These are phyloP conservation scores for Sporisorium exsertum DNA, from an alignment of 1,284 basidiomycete species.

Conservation along the genomic window DNA sequence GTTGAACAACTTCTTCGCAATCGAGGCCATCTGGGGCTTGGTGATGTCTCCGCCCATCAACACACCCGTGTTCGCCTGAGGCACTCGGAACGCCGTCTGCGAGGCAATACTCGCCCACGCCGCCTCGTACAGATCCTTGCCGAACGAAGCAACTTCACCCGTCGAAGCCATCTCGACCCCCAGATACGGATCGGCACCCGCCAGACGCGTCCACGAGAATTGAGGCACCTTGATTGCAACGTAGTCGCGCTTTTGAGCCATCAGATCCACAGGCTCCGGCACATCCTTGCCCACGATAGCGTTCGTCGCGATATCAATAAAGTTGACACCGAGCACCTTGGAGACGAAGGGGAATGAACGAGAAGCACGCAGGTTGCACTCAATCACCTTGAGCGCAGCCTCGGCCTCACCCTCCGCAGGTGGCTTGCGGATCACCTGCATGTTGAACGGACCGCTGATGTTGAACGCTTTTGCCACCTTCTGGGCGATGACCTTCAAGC, in stretches of 20 bases:
- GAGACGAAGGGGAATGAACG: constrained; percentile 99
- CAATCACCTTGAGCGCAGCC: constrained; percentile 92
- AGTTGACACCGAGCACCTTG: constrained; percentile 96
- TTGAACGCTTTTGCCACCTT: constrained; percentile 95
- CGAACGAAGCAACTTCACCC: constrained; percentile 98
- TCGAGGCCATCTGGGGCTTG: constrained; percentile 82
- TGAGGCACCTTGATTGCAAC: constrained; percentile 97
- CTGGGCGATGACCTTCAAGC: constrained; percentile 89
- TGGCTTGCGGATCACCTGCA: constrained; percentile 96
- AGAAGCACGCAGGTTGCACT: constrained; percentile 97
- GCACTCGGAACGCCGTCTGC: constrained; percentile 90
- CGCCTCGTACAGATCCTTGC: constrained; percentile 91
- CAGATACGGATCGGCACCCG: constrained; percentile 94
- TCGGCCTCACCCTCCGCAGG: constrained; percentile 74
- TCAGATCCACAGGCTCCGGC: constrained; percentile 91
- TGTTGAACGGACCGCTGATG: constrained; percentile 98
- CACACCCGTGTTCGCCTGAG: constrained; percentile 80
- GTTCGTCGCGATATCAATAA: constrained; percentile 91
- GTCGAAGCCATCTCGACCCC: constrained; percentile 99
- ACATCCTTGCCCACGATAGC: constrained; percentile 92
- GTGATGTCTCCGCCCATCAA: constrained; percentile 86
- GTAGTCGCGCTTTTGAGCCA: constrained; percentile 90
- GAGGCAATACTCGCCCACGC: constrained; percentile 93
- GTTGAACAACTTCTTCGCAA: constrained; percentile 75
- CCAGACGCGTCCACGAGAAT: constrained; percentile 96